Evolutionary conservation across 192 early-diverging fungal species (phyloP).

Genomic region (Kickxella alabastrina): DNA sequence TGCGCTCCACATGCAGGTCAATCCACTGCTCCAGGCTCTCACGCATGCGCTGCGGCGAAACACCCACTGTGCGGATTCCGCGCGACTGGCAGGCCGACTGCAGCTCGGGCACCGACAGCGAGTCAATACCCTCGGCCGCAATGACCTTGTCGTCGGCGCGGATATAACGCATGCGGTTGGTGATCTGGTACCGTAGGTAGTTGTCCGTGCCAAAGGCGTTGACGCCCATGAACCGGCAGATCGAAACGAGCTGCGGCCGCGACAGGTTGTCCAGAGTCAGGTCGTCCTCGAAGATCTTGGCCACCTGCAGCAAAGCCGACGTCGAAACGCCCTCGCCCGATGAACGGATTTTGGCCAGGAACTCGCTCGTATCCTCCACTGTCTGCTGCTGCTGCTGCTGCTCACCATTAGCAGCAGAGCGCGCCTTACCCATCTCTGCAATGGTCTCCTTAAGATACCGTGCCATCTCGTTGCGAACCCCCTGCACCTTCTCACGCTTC

Average conservation of each 20-base stretch:
- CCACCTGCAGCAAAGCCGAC: constrained; percentile 75
- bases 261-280: constrained; percentile 90
- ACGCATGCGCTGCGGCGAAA: constrained; percentile 83
- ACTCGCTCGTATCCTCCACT: constrained; percentile 27
- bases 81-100: constrained; percentile 83
- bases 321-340: constrained; percentile 80
- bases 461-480: constrained; percentile 92
- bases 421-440: not conserved
- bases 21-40: constrained; percentile 91
- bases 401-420: not conserved
- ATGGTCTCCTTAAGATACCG: constrained; percentile 81
- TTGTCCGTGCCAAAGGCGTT: constrained; percentile 98
- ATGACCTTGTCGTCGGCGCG: constrained; percentile 90
- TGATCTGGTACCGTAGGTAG: constrained; percentile 89
- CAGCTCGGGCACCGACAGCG: constrained; percentile 81
- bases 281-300: constrained; percentile 90
- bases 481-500: constrained; percentile 87
- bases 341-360: constrained; percentile 63
- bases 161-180: constrained; percentile 79
- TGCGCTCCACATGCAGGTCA: constrained; percentile 87
- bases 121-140: constrained; percentile 80
- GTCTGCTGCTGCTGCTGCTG: constrained; percentile 33
- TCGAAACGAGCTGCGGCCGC: constrained; percentile 89
- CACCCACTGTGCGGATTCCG: constrained; percentile 85
- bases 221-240: constrained; percentile 93